Evolutionary conservation across 176 grass and related monocot species (phyloP), one percentile per base, ranked within the genome.

Genomic region (Eleusine indica): DNA sequence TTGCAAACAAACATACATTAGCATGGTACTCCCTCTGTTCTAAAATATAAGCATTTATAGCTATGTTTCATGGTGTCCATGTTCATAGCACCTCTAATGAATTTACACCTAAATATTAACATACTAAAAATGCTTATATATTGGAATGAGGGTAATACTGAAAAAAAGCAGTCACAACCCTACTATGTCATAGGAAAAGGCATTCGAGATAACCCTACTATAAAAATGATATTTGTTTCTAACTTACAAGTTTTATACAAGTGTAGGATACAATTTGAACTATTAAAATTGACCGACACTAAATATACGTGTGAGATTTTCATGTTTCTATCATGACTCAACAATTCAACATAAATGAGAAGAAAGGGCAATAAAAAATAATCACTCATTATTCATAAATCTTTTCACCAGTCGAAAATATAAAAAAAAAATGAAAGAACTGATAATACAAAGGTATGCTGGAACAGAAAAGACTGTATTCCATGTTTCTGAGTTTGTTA

Each of bases 391-490:
- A 94, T 70, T 97, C 89, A 12, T 94, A 97, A 81, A 97, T 86
- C 82, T 89, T 97, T 87, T 97, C 91, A 28, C 94, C 91, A 2
- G 91, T 97, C 3, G 94, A 85, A 58, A 91, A 97, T 48, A 85
- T 63, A 54, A 97, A 88, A 86, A 35, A 35, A 93, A 97, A 87
- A 97, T 83, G 56, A 94, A 47, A 15, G 91, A 88, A 88, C 94
- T 94, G 58, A 91, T 88, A 82, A 97, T 88, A 51, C 94, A 97
- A 51, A 97, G 91, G 81, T 89, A 91, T 56, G 78, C 91, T 57
- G 91, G 94, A 89, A 97, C 82, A 73, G 84, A 90, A 78, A 97
- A 94, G 18, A 88, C 91, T 51, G 53, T 86, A 74, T 86, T 91
- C 94, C 91, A 97, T 44, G 86, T 89, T 85, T 93, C 94, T 11